phyloP scores from a whole-genome alignment of 1,139 yeast genomes.

The Diutina sp. region DNA sequence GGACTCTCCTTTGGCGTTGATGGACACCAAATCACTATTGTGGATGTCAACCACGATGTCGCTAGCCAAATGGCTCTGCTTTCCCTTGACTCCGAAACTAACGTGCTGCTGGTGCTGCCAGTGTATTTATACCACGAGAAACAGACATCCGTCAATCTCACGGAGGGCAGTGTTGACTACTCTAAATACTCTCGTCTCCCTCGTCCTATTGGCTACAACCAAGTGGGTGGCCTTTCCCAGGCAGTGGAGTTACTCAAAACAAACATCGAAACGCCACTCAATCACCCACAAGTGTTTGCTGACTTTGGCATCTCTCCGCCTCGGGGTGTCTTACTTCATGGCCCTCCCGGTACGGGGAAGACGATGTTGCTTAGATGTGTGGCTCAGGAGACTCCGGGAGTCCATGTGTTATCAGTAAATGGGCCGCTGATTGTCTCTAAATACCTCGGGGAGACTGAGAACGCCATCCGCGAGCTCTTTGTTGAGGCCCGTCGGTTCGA shows the following conservation, averaged over 20 bases:
- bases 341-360: conserved; percentile 98
- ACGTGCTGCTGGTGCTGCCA: not conserved
- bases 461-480: conserved; percentile 67
- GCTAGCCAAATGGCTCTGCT: not conserved
- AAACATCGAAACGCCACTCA: conserved; percentile 70
- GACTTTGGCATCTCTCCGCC: conserved; percentile 89
- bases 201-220: conserved; percentile 26
- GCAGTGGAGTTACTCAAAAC: conserved; percentile 53
- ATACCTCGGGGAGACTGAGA: conserved; percentile 89
- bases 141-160: conserved; percentile 3
- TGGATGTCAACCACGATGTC: not conserved
- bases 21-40: not conserved
- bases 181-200: conserved; percentile 27
- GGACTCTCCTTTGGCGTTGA: not conserved
- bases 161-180: conserved; percentile 3
- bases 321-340: conserved; percentile 79
- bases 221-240: conserved; percentile 66
- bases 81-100: not conserved
- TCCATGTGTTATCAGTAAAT: conserved; percentile 67
- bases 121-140: not conserved
- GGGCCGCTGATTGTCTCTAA: conserved; percentile 91
- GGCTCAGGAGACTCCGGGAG: conserved; percentile 55
- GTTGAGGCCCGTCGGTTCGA: conserved; percentile 75
- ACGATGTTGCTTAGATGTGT: conserved; percentile 79
- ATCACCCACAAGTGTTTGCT: conserved; percentile 62